These are phyloP conservation scores for Sarocladiaceae sp. DNA, from an alignment of 2,329 filamentous ascomycete species.

Conservation along the genomic window DNA sequence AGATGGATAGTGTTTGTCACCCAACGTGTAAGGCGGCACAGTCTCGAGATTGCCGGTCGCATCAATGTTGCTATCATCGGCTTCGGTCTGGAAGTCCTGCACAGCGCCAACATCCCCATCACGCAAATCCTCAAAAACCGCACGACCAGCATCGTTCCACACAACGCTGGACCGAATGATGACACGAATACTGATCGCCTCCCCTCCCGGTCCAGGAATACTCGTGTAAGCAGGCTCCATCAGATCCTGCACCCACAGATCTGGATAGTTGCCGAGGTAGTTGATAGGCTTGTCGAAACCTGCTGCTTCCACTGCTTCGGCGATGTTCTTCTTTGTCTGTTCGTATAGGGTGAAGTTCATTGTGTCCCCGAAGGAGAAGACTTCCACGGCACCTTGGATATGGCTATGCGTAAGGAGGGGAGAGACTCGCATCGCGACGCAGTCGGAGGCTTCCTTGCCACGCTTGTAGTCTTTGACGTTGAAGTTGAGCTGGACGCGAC, in stretches of 20 bases:
- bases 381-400: constrained; percentile 21
- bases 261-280: constrained; percentile 19
- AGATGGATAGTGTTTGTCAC: constrained; percentile 16
- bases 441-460: constrained; percentile 16
- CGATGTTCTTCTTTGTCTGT: constrained; percentile 10
- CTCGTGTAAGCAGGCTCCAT: constrained; percentile 33
- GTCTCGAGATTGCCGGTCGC: constrained; percentile 31
- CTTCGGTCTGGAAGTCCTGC: constrained; percentile 16
- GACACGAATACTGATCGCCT: constrained; percentile 26
- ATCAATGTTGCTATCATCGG: constrained; percentile 16
- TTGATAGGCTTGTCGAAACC: constrained; percentile 17
- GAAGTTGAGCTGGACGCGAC: constrained; percentile 22
- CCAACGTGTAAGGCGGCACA: constrained; percentile 26
- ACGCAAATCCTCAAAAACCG: constrained; percentile 28
- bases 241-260: constrained; percentile 35
- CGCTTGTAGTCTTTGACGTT: constrained; percentile 19
- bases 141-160: constrained; percentile 21
- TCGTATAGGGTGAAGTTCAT: not conserved
- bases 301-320: constrained; percentile 11
- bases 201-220: constrained; percentile 31
- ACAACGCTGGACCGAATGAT: constrained; percentile 27
- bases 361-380: constrained; percentile 19
- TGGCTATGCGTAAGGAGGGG: constrained; percentile 35
- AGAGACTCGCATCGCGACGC: constrained; percentile 29
- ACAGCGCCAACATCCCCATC: constrained; percentile 25